These are phyloP conservation scores for Quercus gilva DNA, from an alignment of 306 rosid species.

Conservation along the genomic window DNA sequence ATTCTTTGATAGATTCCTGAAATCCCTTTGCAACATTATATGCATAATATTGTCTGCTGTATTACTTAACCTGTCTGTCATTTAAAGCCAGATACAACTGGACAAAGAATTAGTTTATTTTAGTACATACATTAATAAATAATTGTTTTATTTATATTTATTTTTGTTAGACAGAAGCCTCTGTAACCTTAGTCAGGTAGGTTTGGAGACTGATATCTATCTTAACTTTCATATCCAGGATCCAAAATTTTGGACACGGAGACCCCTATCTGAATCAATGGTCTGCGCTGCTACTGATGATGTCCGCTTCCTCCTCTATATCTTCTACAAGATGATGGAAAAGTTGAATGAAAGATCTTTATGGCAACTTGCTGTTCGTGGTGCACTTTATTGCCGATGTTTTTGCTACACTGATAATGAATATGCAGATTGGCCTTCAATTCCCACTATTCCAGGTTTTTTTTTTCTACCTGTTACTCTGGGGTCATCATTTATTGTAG, in stretches of 20 bases:
- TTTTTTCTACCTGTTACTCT: not conserved
- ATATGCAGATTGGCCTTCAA: constrained; percentile 46
- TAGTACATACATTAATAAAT: not conserved
- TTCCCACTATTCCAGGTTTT: constrained; percentile 49
- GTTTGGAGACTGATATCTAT: not conserved
- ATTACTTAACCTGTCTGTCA: not conserved
- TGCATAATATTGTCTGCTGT: not conserved
- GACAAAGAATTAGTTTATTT: not conserved
- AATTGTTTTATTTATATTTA: not conserved
- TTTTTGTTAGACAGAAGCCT: not conserved
- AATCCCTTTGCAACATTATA: not conserved
- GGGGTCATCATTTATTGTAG: too few relatives aligned
- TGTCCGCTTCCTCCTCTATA: constrained; percentile 50
- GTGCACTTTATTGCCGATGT: constrained; percentile 54
- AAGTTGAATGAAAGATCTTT: constrained; percentile 39
- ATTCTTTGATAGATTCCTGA: not conserved
- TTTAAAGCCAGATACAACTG: not conserved
- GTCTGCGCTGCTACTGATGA: constrained; percentile 57
- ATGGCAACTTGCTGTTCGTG: constrained; percentile 55
- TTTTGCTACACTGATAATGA: constrained; percentile 43
- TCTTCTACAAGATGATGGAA: constrained; percentile 49
- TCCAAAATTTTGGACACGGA: constrained; percentile 50
- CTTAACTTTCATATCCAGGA: constrained; percentile 28
- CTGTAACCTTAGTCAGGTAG: not conserved
- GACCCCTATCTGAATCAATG: constrained; percentile 57